Conservation (phyloP, 805 yeast genomes). For the Tetrapisispora namnaoensis region DNA sequence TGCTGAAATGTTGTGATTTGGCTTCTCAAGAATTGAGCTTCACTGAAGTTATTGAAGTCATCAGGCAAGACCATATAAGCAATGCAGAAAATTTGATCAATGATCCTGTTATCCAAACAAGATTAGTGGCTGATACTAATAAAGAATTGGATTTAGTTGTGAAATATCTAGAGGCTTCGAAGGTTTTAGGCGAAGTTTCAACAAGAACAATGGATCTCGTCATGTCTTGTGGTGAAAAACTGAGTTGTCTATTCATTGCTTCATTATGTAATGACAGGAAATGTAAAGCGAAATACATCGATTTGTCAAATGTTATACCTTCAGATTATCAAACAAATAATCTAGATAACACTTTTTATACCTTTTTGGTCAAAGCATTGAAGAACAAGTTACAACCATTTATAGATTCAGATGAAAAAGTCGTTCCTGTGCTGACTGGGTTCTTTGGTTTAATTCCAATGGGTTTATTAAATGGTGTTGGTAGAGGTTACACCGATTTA, state of each 20-base stretch:
- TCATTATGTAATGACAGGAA: constrained; percentile 77
- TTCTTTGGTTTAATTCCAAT: constrained; percentile 96
- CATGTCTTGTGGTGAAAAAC: constrained; percentile 89
- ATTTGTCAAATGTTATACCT: constrained; percentile 65
- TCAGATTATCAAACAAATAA: constrained; percentile 44
- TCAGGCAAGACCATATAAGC: constrained; percentile 66
- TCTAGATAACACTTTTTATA: constrained; percentile 59
- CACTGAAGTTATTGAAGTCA: constrained; percentile 47
- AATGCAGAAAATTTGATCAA: constrained; percentile 55
- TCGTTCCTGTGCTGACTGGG: constrained; percentile 89
- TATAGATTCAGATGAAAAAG: constrained; percentile 27
- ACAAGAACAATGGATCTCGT: constrained; percentile 81
- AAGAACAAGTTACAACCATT: constrained; percentile 40
- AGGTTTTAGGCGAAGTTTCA: constrained; percentile 84
- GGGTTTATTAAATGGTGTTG: constrained; percentile 84
- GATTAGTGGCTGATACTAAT: constrained; percentile 50
- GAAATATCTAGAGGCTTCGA: constrained; percentile 74
- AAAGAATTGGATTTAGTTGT: constrained; percentile 58
- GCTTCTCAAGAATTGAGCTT: constrained; percentile 55
- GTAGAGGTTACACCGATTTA: constrained; percentile 94
- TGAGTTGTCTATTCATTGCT: constrained; percentile 83
- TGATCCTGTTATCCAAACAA: constrained; percentile 35
- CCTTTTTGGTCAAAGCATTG: constrained; percentile 42
- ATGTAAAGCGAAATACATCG: constrained; percentile 67
- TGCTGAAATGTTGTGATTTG: constrained; percentile 73